phyloP scores from a whole-genome alignment of 768 basidiomycete species.

The Galerina sulciceps region DNA sequence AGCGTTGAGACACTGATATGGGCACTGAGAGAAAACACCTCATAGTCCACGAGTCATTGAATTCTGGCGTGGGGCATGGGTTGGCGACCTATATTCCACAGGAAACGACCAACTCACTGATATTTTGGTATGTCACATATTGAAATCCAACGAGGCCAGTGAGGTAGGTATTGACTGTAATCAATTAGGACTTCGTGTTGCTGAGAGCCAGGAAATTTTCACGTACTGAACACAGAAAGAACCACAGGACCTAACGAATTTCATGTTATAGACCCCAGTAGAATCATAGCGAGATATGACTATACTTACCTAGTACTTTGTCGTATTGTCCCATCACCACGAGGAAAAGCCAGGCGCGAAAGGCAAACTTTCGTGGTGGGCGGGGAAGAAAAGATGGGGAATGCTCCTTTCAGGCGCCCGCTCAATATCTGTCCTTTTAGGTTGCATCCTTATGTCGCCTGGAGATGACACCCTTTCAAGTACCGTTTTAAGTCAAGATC shows the following conservation, averaged over 20 bases:
- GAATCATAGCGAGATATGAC: not conserved
- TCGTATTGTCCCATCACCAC: slow-evolving; percentile 17
- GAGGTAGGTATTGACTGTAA: slow-evolving; percentile 6
- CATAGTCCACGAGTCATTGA: slow-evolving; percentile 29
- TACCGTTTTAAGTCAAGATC: no score
- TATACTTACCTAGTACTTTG: slow-evolving; percentile 8
- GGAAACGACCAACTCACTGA: slow-evolving; percentile 30
- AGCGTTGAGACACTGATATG: not conserved
- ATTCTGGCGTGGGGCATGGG: slow-evolving; percentile 17
- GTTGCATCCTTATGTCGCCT: not conserved
- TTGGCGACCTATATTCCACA: not conserved
- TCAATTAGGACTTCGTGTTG: not conserved
- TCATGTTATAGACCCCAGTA: not conserved
- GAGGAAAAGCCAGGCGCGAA: not conserved
- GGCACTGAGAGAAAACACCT: slow-evolving; percentile 21
- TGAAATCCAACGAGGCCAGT: slow-evolving; percentile 29
- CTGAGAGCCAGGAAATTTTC: not conserved
- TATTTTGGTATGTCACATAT: slow-evolving; percentile 36
- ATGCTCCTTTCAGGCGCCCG: not conserved
- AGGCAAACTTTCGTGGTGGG: not conserved
- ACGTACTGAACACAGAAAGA: slow-evolving; percentile 27
- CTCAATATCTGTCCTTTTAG: not conserved
- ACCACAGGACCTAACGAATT: slow-evolving; percentile 25
- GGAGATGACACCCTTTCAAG: not conserved
- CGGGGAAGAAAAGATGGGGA: not conserved